Conservation (phyloP, 108 stramenopile species). For the Ochromonas danica region DNA sequence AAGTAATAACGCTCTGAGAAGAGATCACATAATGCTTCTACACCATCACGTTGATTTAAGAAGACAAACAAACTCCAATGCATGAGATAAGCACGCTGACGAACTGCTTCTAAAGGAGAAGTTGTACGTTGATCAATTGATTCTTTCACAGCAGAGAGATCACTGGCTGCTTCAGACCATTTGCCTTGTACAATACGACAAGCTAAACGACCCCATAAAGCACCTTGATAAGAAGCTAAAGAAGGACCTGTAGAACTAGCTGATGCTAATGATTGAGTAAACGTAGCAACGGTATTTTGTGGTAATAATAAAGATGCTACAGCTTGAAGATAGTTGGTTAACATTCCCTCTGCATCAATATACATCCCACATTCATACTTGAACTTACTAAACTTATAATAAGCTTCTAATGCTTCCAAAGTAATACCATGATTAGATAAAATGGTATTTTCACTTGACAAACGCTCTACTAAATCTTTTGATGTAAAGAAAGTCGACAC, state of each 20-base stretch:
- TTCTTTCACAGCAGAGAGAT: conserved; percentile 12
- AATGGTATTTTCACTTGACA: no score
- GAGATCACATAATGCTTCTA: conserved; percentile 62
- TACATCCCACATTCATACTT: conserved; percentile 92
- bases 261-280: no score
- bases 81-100: conserved; percentile 94
- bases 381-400: conserved; percentile 71
- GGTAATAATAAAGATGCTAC: conserved; percentile 81
- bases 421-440: conserved; percentile 64
- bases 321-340: conserved; percentile 72
- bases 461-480: conserved; percentile 61
- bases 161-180: conserved; percentile 3
- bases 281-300: no score
- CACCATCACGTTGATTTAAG: conserved; percentile 78
- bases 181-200: background rate
- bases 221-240: background rate
- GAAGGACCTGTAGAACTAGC: background rate
- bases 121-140: conserved; percentile 45
- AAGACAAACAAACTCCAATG: conserved; percentile 98
- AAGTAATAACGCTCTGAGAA: conserved; percentile 67
- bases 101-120: conserved; percentile 77
- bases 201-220: background rate
- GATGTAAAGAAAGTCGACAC: conserved; percentile 58
- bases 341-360: conserved; percentile 67
- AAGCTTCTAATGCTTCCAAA: conserved; percentile 61